These are phyloP conservation scores for Kuraishia ogatae DNA, from an alignment of 805 yeast genomes.

Conservation along the genomic window DNA sequence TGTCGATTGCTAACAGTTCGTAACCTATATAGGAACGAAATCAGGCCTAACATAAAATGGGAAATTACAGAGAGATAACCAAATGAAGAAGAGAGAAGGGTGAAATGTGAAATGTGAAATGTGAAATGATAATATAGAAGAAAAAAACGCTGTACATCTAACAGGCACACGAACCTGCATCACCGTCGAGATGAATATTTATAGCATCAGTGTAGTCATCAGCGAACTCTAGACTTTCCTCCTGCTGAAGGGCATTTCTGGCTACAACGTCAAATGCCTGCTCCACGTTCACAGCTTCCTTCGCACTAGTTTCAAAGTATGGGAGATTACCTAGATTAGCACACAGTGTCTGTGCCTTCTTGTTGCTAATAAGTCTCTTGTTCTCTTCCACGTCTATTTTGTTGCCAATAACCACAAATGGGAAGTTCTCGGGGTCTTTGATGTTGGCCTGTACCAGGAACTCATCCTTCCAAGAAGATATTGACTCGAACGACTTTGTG, in stretches of 20 bases:
- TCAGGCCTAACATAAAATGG: neutral
- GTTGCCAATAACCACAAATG: constrained; percentile 91
- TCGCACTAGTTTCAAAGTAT: constrained; percentile 95
- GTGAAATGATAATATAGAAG: neutral
- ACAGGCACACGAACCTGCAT: constrained; percentile 68
- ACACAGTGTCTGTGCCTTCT: constrained; percentile 37
- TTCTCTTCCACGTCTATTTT: constrained; percentile 91
- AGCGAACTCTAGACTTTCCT: constrained; percentile 80
- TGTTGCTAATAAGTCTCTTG: constrained; percentile 61
- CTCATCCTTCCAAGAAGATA: constrained; percentile 92
- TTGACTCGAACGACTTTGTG: constrained; percentile 82
- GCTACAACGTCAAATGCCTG: constrained; percentile 95
- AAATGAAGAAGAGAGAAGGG: neutral
- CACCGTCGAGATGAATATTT: constrained; percentile 86
- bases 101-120: too few species aligned
- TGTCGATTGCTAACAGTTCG: neutral
- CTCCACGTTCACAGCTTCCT: constrained; percentile 91
- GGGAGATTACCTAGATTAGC: constrained; percentile 62
- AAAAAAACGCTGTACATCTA: constrained; percentile 17
- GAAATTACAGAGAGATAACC: neutral
- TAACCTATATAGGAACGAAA: neutral
- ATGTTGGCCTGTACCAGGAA: constrained; percentile 91
- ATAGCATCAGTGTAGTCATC: constrained; percentile 96
- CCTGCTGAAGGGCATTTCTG: constrained; percentile 91
- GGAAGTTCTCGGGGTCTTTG: constrained; percentile 88